Base-by-base conservation (phyloP, 2,329 filamentous ascomycete species). In the Lojkania enalia region DNA sequence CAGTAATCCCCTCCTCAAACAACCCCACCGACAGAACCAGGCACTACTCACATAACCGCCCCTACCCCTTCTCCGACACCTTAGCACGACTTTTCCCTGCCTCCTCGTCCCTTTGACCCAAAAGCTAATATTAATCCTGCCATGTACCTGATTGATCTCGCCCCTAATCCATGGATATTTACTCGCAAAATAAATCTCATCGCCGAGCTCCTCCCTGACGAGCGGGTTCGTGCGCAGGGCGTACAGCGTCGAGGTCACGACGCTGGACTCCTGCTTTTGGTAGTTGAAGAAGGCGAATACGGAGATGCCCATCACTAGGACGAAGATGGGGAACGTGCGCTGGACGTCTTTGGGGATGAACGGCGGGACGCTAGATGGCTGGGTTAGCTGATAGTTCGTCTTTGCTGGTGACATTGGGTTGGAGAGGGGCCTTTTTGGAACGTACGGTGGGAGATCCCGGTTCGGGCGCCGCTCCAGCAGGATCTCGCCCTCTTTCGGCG, bases 271-370 rank as follows among this genome's bases (percentile, higher is more conserved):
- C 45, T 85, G 83, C 71, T 96, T 96, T 71, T 99, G 92, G 81
- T 99, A 97, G 80, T 99, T 99, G 86, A 99, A 97, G 71, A 99
- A 96, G 57, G 87, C 89, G 48, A 95, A 75, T 55, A 85, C 85
- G 55, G 85, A 86, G 43, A 79, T 77, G 37, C 82, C 80, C 58
- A 96, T 83, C 52, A 89, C 76, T 52, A 81, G 71, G 41, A 86
- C 67, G 79, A 97, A 97, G 67, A 95, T 74, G 42, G 92, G 92
- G 23, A 96, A 72, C 1, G 89, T 90, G 58, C 81, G 81, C 43
- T 52, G 32, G 42, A 69, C 51, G 51, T 67, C 61, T 0, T 48
- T 52, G 35, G 64, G 54, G 31, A 69, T 64, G n/a, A 67, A 48
- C 14, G 66, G 66, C 4, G 66, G 66, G 19, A 69, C 44, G n/a